Base-by-base conservation (phyloP, 306 rosid genomes). In the Fagus sylvatica region DNA sequence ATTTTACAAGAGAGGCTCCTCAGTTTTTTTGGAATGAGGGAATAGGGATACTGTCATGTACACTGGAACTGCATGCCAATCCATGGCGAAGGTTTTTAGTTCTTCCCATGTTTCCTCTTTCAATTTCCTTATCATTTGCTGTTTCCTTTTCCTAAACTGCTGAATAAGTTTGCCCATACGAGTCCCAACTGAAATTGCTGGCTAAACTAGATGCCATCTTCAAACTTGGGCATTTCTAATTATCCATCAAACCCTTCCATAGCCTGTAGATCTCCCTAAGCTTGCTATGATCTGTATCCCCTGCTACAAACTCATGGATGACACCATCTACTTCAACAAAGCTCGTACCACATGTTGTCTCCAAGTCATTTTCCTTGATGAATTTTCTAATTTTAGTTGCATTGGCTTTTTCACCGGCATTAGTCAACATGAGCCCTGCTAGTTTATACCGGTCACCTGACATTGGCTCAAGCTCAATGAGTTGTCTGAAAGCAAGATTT, bases 401-500 rank as follows among this genome's bases (percentile, higher is more conserved):
- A 55, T 28, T 71, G 67, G 70, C 75, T 46, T 71, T 39, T 42
- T 87, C 83, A 6, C 88, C 91, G 2, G 78, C 85, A 28, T 16
- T 71, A 7, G 73, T 72, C 78, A 77, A 83, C 91, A 88, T 71
- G 28, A 85, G 76, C 10, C 85, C 83, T 6, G 83, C 89, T 59
- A 85, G 85, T 56, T 88, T 88, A 55, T 83, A 88, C 46, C 86
- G 72, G 70, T 85, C 91, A 2, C 89, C 89, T 2, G 83, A 83
- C 75, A 43, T 19, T 41, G 88, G 89, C 70, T 83, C 88, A 1
- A 84, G 82, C 42, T 79, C 76, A 7, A 22, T 74, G 17, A 88
- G 49, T 59, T 77, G 79, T 57, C 67, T 78, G 78, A 85, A 71
- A 7, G 87, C 88, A 3, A 57, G 28, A 6, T 75, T 85, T 65